Conservation (phyloP, 331 rosid genomes). For the Rosa hybrid region DNA sequence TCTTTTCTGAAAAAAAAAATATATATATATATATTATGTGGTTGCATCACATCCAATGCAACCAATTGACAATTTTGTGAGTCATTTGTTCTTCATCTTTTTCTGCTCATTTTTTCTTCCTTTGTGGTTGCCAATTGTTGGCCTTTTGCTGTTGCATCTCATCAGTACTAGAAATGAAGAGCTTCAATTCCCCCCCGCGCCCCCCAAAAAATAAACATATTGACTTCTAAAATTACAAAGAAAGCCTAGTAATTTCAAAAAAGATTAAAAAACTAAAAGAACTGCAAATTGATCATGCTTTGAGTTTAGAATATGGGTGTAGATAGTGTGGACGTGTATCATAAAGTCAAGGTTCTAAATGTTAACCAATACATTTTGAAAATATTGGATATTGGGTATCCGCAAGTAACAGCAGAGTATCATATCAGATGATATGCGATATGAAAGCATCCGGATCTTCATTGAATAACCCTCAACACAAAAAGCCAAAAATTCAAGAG, state of each 20-base stretch:
- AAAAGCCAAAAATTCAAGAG: background rate
- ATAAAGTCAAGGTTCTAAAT: background rate
- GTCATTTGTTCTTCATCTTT: background rate
- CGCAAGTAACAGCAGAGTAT: background rate
- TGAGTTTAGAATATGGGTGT: background rate
- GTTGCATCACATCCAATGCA: background rate
- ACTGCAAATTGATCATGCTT: background rate
- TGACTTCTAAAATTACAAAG: background rate
- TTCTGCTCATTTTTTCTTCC: background rate
- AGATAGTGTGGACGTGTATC: background rate
- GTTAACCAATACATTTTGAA: background rate
- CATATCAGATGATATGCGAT: background rate
- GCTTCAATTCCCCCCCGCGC: background rate
- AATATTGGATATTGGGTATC: background rate
- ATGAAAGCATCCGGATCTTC: background rate
- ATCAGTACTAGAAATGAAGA: background rate
- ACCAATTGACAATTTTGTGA: background rate
- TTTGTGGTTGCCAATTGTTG: background rate
- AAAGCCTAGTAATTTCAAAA: background rate
- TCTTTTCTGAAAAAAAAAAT: background rate
- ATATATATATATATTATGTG: background rate
- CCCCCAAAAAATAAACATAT: background rate
- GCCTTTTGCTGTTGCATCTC: background rate
- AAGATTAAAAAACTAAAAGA: background rate
- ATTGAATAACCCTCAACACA: background rate